phyloP scores from a whole-genome alignment of 768 basidiomycete species.

The Lentinula lateritia region DNA sequence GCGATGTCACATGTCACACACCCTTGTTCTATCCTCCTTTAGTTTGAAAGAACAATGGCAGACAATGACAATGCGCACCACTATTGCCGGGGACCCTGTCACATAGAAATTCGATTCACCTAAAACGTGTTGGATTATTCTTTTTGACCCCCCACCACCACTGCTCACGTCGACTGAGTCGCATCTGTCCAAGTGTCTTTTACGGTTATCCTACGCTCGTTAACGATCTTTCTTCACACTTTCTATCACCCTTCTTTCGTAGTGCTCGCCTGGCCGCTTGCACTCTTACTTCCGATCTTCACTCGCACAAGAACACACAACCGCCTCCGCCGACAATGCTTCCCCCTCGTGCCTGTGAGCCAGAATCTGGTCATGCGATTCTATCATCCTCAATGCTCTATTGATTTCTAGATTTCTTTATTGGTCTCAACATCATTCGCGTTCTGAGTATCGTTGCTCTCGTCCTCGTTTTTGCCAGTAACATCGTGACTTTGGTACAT shows the following conservation, averaged over 20 bases:
- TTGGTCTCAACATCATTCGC: constrained; percentile 75
- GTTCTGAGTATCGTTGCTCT: constrained; percentile 72
- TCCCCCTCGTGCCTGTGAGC: constrained; percentile 8
- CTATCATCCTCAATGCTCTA: neutral
- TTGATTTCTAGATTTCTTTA: constrained; percentile 32
- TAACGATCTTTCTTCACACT: neutral
- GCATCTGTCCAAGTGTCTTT: neutral
- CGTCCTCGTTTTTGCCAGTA: constrained; percentile 75
- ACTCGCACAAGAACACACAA: neutral
- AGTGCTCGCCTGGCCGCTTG: constrained; percentile 5
- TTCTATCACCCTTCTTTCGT: neutral
- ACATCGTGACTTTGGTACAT: constrained; percentile 65
- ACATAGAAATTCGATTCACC: neutral
- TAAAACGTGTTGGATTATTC: neutral
- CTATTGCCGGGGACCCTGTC: neutral
- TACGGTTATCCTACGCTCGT: neutral
- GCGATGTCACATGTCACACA: neutral
- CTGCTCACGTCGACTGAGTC: constrained; percentile 2
- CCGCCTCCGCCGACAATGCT: neutral
- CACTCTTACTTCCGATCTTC: neutral
- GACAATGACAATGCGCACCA: neutral
- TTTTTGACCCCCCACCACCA: neutral
- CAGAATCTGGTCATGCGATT: neutral
- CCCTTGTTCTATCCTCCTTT: neutral
- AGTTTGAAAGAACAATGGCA: neutral